phyloP scores from a whole-genome alignment of 2,329 filamentous ascomycete species.

The Neonectria neomacrospora region DNA sequence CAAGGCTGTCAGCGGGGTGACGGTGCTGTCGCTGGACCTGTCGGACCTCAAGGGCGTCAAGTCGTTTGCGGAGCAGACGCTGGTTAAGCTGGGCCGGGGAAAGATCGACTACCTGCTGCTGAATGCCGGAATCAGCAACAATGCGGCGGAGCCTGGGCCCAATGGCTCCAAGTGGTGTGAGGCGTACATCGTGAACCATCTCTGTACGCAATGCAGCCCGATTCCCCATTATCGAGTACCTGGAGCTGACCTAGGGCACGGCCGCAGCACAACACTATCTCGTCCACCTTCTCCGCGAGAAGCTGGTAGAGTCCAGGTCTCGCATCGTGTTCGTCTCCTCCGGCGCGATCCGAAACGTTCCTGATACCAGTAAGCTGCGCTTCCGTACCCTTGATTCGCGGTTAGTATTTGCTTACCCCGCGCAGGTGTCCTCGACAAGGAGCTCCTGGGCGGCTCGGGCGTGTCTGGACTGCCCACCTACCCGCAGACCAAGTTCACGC shows the following conservation, averaged over 20 bases:
- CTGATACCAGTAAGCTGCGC: conserved; percentile 49
- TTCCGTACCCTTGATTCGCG: not conserved
- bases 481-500: conserved; percentile 59
- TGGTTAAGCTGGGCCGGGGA: conserved; percentile 53
- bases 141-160: conserved; percentile 49
- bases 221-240: not conserved
- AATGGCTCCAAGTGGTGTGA: conserved; percentile 63
- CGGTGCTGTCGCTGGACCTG: conserved; percentile 61
- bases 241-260: conserved; percentile 18
- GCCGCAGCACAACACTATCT: conserved; percentile 64
- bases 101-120: conserved; percentile 62
- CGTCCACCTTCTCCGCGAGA: conserved; percentile 59
- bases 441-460: conserved; percentile 55
- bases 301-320: conserved; percentile 57
- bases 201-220: conserved; percentile 52
- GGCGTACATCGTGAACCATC: conserved; percentile 62
- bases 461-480: conserved; percentile 50
- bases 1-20: conserved; percentile 52
- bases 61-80: conserved; percentile 57
- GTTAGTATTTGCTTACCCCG: conserved; percentile 8
- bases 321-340: conserved; percentile 64
- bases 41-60: conserved; percentile 57
- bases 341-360: conserved; percentile 56
- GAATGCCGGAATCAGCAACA: conserved; percentile 59
- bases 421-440: conserved; percentile 51